Conservation (phyloP, 164 flowering plant genomes). For the Berberis vulgaris region DNA sequence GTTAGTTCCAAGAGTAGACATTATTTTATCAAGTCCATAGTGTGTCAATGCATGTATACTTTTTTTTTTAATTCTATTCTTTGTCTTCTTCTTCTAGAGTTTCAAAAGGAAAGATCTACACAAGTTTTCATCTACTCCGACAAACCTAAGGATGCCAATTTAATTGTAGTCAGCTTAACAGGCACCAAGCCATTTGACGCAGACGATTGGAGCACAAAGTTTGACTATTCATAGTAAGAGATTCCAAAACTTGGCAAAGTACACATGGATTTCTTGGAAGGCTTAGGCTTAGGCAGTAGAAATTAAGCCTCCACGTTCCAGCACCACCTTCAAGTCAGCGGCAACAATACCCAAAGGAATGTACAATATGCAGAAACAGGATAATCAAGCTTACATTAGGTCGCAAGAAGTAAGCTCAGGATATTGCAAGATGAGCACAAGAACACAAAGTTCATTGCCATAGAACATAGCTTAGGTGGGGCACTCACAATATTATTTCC, state of each 20-base stretch:
- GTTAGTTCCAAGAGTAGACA: background rate
- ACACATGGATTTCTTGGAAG: constrained; percentile 74
- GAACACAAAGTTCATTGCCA: constrained; percentile 56
- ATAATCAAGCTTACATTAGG: constrained; percentile 47
- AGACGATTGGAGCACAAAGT: constrained; percentile 72
- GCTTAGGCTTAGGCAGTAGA: constrained; percentile 66
- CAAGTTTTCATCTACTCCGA: constrained; percentile 60
- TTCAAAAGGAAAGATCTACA: constrained; percentile 45
- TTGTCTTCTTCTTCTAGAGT: constrained; percentile 27
- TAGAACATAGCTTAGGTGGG: constrained; percentile 83
- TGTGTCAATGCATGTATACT: background rate
- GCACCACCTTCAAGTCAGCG: constrained; percentile 23
- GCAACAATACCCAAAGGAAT: background rate
- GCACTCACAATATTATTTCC: constrained; percentile 72
- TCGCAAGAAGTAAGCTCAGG: constrained; percentile 42
- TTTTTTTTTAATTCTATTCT: background rate
- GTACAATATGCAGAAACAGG: constrained; percentile 12
- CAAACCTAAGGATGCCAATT: constrained; percentile 48
- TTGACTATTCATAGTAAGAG: constrained; percentile 78
- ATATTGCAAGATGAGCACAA: constrained; percentile 40
- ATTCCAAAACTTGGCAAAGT: constrained; percentile 57
- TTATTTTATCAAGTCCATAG: background rate
- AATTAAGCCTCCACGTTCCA: constrained; percentile 38
- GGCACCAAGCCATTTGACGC: constrained; percentile 84
- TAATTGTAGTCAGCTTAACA: constrained; percentile 66